Evolutionary conservation across 352 stramenopile species (phyloP).

Genomic region (Saprolegnia diclina): DNA sequence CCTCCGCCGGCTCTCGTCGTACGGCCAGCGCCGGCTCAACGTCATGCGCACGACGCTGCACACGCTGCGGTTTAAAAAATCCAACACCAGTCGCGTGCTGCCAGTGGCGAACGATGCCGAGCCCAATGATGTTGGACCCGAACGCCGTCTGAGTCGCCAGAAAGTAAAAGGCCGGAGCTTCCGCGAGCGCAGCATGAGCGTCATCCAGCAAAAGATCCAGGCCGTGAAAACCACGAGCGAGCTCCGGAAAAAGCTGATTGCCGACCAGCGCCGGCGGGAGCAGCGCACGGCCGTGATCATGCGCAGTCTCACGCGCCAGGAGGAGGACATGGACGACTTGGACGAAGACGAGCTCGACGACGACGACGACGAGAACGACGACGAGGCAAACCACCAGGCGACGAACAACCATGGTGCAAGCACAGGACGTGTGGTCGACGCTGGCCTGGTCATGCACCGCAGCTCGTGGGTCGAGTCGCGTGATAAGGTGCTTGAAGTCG

Average conservation of each 20-base stretch:
- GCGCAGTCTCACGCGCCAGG: not conserved
- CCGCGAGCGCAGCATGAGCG: not conserved
- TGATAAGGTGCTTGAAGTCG: not conserved
- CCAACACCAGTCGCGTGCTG: not conserved
- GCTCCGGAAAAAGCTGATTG: not conserved
- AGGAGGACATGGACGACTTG: conserved; percentile 2
- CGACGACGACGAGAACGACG: not conserved
- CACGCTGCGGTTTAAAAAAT: not conserved
- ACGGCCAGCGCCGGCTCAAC: conserved; percentile 3
- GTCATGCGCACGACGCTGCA: conserved; percentile 10
- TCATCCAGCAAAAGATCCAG: not conserved
- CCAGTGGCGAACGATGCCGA: not conserved
- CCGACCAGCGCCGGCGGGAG: not conserved
- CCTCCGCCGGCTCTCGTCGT: conserved; percentile 21
- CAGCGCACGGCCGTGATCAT: not conserved
- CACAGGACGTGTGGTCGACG: not conserved
- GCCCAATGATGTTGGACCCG: not conserved
- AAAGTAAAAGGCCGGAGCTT: too few species aligned
- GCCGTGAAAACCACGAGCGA: not conserved
- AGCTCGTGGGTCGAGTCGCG: not conserved
- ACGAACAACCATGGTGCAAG: too few species aligned
- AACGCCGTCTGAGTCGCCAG: not conserved
- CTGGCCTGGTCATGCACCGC: not conserved
- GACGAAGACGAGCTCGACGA: conserved; percentile 10
- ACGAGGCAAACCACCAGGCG: not conserved